Base-by-base conservation (phyloP, 768 basidiomycete species). In the Suillus placidus region DNA sequence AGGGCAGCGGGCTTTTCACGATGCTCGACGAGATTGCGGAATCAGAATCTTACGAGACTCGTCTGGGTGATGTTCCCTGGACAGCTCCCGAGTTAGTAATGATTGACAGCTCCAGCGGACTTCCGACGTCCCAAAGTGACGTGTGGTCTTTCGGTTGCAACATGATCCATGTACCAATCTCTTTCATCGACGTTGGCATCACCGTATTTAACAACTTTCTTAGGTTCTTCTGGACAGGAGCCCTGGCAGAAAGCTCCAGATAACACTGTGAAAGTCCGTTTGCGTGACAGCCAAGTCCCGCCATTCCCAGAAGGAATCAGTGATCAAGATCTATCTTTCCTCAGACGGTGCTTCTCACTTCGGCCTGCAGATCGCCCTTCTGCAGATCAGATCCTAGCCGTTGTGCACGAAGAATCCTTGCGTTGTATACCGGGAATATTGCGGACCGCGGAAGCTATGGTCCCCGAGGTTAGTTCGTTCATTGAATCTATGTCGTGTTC, bases 1-100 rank as follows among this genome's bases (percentile, higher is more conserved):
- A 77, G 62, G 83, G 82, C 61, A 82, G 82, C 63, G 81, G 82
- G 3, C 68, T 82, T 7, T 82, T 81, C 20, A 79, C 68, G 26
- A 76, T 83, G 61, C 71, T 79, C n/a, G 71, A 71, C 14, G 78
- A 81, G 63, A 71, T 78, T 64, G 71, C 76, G 43, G 69, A 73
- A n/a, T 61, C 71, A 20, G 70, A 69, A 37, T 74, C 69, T 40
- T 70, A 60, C 42, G 47, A 20, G 30, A 61, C 64, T 3, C 45
- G 57, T 37, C 30, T 8, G 35, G 69, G 65, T 1, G 64, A 67
- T 14, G 8, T 65, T 1, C 60, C 64, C 6, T 69, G 70, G 68
- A 55, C 51, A 2, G 71, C 71, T 4, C 71, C 71, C 13, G 70
- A 71, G 23, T 61, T 71, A n/a, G n/a, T n/a, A 8, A 42, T 72